phyloP scores from a whole-genome alignment of 768 basidiomycete species.

The Tubosaeta sp. region DNA sequence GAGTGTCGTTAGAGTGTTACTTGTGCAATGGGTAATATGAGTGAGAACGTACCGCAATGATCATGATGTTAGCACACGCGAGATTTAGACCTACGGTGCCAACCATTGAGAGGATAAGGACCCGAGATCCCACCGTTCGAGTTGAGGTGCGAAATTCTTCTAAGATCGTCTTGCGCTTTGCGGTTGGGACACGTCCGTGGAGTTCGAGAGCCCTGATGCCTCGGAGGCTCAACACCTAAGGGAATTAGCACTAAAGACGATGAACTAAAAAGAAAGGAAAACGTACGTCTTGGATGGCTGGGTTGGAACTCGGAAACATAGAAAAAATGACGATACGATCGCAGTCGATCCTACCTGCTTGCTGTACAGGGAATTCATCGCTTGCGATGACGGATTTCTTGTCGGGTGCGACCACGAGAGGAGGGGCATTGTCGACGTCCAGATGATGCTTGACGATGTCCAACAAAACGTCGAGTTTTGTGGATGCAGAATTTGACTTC shows the following conservation, averaged over 20 bases:
- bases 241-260: background rate
- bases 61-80: conserved; percentile 11
- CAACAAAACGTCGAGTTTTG: background rate
- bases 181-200: background rate
- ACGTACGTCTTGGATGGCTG: background rate
- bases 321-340: background rate
- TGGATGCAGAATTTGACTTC: background rate
- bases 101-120: conserved; percentile 14
- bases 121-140: background rate
- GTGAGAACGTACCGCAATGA: conserved; percentile 8
- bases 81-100: conserved; percentile 14
- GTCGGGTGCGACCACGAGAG: background rate
- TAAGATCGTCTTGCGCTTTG: background rate
- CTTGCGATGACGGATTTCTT: too few relatives aligned
- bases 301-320: background rate
- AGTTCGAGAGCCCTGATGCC: background rate
- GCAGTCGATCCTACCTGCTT: background rate
- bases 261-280: background rate
- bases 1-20: too few relatives aligned
- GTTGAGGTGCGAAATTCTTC: conserved; percentile 4
- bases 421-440: background rate
- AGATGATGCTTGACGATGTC: background rate
- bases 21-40: background rate
- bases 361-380: too few relatives aligned
- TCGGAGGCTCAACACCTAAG: background rate